These are phyloP conservation scores for Sapria himalayana DNA, from an alignment of 345 rosid genomes.

Conservation along the genomic window DNA sequence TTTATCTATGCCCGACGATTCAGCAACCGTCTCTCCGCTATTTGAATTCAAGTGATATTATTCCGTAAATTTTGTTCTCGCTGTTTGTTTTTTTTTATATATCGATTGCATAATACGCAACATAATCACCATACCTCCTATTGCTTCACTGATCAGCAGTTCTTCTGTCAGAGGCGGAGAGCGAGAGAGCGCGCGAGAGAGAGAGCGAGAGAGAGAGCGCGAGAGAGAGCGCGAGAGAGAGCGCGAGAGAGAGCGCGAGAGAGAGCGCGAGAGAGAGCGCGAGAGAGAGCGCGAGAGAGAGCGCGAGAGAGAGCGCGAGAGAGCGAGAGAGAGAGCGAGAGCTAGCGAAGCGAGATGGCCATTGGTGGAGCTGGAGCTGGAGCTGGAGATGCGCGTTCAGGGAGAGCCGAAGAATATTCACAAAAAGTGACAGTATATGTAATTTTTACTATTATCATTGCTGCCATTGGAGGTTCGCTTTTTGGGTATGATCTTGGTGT, in stretches of 20 bases:
- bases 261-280: not conserved
- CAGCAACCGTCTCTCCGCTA: no score
- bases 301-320: not conserved
- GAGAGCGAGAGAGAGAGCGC: not conserved
- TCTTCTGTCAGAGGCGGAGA: no score
- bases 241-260: not conserved
- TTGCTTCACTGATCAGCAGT: no score
- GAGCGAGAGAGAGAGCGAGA: not conserved
- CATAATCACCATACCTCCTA: no score
- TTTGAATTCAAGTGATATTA: no score
- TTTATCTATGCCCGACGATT: no score
- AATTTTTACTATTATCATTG: constrained; percentile 13
- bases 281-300: not conserved
- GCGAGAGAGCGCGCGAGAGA: no score
- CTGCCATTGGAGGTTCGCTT: constrained; percentile 11
- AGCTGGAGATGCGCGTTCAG: not conserved
- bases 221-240: not conserved
- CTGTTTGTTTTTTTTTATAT: no score
- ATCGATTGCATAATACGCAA: no score
- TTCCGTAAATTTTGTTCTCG: no score
- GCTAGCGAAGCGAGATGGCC: not conserved
- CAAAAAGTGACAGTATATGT: constrained; percentile 10
- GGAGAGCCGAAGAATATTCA: constrained; percentile 1
- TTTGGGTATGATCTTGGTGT: constrained; percentile 18
- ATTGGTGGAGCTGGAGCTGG: not conserved